A percentile compares a stretch with the other conserved stretches of the same genome.
These are phyloP conservation scores for Aspergillus cavernicola DNA, from an alignment of 495 filamentous ascomycete species.

Conservation along the genomic window DNA sequence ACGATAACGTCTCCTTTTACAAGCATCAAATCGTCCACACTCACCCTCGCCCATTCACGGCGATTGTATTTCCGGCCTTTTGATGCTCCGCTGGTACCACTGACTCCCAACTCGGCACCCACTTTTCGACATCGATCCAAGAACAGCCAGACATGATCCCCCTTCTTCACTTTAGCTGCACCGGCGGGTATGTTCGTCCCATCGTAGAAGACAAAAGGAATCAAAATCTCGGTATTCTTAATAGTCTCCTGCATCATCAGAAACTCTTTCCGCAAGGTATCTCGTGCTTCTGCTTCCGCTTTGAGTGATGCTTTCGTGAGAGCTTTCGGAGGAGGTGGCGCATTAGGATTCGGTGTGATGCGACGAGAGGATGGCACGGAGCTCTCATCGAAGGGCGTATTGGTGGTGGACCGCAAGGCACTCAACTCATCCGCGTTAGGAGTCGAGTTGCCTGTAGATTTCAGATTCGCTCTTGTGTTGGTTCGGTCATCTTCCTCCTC, in stretches of 20 bases:
- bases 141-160: constrained; percentile 86
- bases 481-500: constrained; percentile 35
- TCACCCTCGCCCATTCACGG: constrained; percentile 87
- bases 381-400: constrained; percentile 37
- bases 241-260: constrained; percentile 77
- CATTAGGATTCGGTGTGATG: constrained; percentile 64
- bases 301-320: constrained; percentile 82
- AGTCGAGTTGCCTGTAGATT: constrained; percentile 27
- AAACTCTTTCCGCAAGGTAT: constrained; percentile 82
- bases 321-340: constrained; percentile 68
- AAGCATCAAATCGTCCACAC: constrained; percentile 95
- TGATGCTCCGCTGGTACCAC: constrained; percentile 51
- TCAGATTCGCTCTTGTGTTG: background rate
- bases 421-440: constrained; percentile 35
- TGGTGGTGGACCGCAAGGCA: constrained; percentile 33
- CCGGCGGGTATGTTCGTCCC: constrained; percentile 92
- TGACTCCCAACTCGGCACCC: constrained; percentile 75
- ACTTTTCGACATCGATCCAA: constrained; percentile 87
- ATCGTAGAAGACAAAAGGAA: constrained; percentile 98
- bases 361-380: constrained; percentile 38
- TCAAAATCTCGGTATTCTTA: constrained; percentile 82
- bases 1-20: constrained; percentile 91
- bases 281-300: constrained; percentile 76
- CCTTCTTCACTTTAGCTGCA: constrained; percentile 81
- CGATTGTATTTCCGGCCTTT: constrained; percentile 56